Evolutionary conservation across 805 yeast genomes (phyloP).

Genomic region (Zygosaccharomyces siamensis): DNA sequence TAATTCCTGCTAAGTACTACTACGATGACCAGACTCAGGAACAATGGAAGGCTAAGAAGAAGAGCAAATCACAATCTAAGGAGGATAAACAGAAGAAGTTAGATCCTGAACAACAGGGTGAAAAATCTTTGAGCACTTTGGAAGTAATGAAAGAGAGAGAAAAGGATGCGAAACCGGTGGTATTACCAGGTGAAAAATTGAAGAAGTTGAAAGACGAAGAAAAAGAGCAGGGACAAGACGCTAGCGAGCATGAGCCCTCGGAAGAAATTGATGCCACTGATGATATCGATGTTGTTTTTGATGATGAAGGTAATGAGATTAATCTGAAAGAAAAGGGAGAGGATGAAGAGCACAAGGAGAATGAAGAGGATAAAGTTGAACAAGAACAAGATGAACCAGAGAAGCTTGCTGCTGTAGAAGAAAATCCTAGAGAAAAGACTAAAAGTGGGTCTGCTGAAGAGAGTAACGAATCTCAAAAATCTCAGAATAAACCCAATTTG

Average conservation of each 20-base stretch:
- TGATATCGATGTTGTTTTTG: slow-evolving; percentile 48
- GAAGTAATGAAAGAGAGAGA: slow-evolving; percentile 56
- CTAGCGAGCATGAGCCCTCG: slow-evolving; percentile 14
- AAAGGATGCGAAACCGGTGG: slow-evolving; percentile 45
- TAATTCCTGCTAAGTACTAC: slow-evolving; percentile 91
- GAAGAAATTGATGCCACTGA: slow-evolving; percentile 27
- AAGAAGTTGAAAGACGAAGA: slow-evolving; percentile 14
- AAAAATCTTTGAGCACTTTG: slow-evolving; percentile 51
- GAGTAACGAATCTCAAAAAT: too few species aligned
- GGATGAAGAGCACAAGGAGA: slow-evolving; percentile 18
- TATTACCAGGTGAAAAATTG: slow-evolving; percentile 36
- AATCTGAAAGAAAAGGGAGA: slow-evolving; percentile 16
- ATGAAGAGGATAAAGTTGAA: slow-evolving; percentile 21
- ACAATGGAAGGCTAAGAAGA: slow-evolving; percentile 87
- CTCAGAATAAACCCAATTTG: slow-evolving; percentile 47
- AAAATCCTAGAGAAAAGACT: slow-evolving; percentile 21
- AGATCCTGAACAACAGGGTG: slow-evolving; percentile 56
- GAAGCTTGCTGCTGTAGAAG: slow-evolving; percentile 8
- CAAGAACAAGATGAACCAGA: slow-evolving; percentile 21
- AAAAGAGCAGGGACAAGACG: slow-evolving; percentile 13
- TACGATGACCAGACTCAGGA: slow-evolving; percentile 85
- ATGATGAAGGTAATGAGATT: slow-evolving; percentile 64
- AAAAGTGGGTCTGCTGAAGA: slow-evolving; percentile 21
- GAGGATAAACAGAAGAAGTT: slow-evolving; percentile 64
- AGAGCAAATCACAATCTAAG: slow-evolving; percentile 57